phyloP scores from a whole-genome alignment of 345 rosid genomes.

The Erysimum cheiranthoides region DNA sequence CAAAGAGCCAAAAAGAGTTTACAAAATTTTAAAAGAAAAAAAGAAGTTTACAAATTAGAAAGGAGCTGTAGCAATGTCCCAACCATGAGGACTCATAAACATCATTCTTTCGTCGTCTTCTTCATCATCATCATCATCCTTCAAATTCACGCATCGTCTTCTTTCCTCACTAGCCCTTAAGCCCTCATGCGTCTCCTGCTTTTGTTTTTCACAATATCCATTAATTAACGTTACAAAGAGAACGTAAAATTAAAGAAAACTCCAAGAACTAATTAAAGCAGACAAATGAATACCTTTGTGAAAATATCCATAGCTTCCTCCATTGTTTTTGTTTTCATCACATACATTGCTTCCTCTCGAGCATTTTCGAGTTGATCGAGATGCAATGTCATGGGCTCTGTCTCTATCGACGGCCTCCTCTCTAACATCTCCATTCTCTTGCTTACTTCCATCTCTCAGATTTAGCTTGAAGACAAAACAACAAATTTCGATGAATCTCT shows the following conservation, averaged over 20 bases:
- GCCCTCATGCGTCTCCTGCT: slow-evolving; percentile 35
- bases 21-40: not conserved
- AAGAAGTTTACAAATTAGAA: slow-evolving; percentile 2
- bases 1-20: not conserved
- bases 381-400: slow-evolving; percentile 45
- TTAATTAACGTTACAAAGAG: slow-evolving; percentile 1
- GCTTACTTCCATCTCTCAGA: slow-evolving; percentile 26
- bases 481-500: not conserved
- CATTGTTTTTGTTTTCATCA: slow-evolving; percentile 40
- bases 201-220: not conserved
- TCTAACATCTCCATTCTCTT: slow-evolving; percentile 39
- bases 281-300: slow-evolving; percentile 33
- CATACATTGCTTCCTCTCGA: slow-evolving; percentile 40
- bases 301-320: slow-evolving; percentile 45
- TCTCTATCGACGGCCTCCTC: slow-evolving; percentile 45
- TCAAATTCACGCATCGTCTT: slow-evolving; percentile 4
- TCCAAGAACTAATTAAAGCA: not conserved
- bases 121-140: slow-evolving; percentile 22
- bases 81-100: slow-evolving; percentile 33
- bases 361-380: slow-evolving; percentile 39
- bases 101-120: slow-evolving; percentile 24
- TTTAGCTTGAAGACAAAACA: slow-evolving; percentile 19
- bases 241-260: not conserved
- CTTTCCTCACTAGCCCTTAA: slow-evolving; percentile 12
- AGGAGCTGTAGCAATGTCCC: slow-evolving; percentile 47